Conservation (phyloP, 306 rosid species). For the Canavalia ensiformis region DNA sequence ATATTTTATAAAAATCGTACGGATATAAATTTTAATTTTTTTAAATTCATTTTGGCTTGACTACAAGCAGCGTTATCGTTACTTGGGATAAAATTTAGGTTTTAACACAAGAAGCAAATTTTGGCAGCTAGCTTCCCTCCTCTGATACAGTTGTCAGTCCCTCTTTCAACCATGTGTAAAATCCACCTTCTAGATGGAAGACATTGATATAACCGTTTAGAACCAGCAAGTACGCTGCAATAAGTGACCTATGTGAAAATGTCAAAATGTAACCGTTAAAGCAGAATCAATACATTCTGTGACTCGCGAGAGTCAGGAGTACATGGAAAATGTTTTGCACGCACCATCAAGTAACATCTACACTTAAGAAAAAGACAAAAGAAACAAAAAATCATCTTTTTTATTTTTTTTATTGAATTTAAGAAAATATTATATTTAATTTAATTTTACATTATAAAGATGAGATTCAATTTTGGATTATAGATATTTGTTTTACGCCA, state of each 20-base stretch:
- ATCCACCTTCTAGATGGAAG: slow-evolving; percentile 87
- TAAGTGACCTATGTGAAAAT: slow-evolving; percentile 64
- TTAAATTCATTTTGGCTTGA: no score
- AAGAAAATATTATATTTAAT: no score
- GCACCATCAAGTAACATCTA: no score
- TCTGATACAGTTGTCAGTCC: slow-evolving; percentile 63
- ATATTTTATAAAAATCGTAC: no score
- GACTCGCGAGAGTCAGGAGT: neutral
- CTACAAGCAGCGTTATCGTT: slow-evolving; percentile 26
- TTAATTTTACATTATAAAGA: no score
- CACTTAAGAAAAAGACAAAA: no score
- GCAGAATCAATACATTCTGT: neutral
- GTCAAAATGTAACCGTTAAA: neutral
- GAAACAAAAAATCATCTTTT: no score
- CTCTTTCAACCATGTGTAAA: slow-evolving; percentile 73
- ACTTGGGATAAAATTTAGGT: slow-evolving; percentile 42
- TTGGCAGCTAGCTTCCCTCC: slow-evolving; percentile 46
- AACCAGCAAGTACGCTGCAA: slow-evolving; percentile 86
- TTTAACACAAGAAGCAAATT: slow-evolving; percentile 22
- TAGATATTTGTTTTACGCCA: no score
- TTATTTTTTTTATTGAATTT: no score
- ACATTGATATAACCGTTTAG: slow-evolving; percentile 81
- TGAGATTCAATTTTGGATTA: no score
- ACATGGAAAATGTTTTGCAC: no score
- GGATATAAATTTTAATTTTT: no score